phyloP scores from a whole-genome alignment of 371 early-diverging fungal species.

The Lichtheimia ramosa region DNA sequence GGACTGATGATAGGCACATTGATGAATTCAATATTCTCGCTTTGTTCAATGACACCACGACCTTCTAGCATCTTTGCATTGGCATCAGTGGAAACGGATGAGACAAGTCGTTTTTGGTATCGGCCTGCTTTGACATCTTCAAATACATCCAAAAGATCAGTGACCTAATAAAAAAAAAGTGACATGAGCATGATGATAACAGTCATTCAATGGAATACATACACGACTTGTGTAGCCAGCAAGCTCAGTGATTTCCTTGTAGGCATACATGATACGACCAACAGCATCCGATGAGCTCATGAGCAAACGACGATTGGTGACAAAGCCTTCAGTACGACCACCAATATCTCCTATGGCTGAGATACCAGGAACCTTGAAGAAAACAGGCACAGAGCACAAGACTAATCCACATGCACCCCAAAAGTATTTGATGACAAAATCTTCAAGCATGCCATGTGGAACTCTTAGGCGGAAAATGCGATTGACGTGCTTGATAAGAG shows the following conservation, averaged over 20 bases:
- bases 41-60: conserved; percentile 69
- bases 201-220: conserved; percentile 22
- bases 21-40: conserved; percentile 82
- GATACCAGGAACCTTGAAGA: conserved; percentile 66
- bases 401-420: conserved; percentile 95
- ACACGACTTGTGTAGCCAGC: conserved; percentile 92
- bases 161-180: conserved; percentile 34
- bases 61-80: conserved; percentile 61
- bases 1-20: conserved; percentile 95
- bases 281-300: conserved; percentile 86
- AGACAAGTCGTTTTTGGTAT: conserved; percentile 66
- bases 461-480: conserved; percentile 75
- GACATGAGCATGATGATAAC: neutral
- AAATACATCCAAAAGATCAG: conserved; percentile 77
- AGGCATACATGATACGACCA: conserved; percentile 89
- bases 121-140: conserved; percentile 77
- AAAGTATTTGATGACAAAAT: conserved; percentile 90
- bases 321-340: conserved; percentile 73
- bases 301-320: conserved; percentile 87
- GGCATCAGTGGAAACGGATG: conserved; percentile 56
- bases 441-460: conserved; percentile 87
- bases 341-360: conserved; percentile 37
- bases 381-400: conserved; percentile 90
- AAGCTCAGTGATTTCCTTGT: conserved; percentile 86
- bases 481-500: conserved; percentile 82